phyloP scores from a whole-genome alignment of 225 moss, liverwort and hornwort genomes.

The Bryum argenteum region DNA sequence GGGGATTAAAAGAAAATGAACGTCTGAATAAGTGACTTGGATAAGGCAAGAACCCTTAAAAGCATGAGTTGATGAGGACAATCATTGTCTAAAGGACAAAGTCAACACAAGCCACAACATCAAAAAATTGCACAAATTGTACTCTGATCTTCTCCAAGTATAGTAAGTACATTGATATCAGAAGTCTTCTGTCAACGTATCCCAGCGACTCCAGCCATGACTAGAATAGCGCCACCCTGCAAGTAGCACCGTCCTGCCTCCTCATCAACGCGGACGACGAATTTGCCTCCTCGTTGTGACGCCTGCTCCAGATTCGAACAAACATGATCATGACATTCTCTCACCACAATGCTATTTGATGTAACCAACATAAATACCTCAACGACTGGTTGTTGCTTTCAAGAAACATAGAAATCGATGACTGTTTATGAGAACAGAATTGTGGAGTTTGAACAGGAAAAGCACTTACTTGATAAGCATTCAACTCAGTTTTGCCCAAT shows the following conservation, averaged over 20 bases:
- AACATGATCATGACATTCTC: not conserved
- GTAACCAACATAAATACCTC: too few relatives aligned
- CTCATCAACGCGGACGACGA: constrained; percentile 63
- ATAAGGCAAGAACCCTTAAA: too few relatives aligned
- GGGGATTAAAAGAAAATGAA: too few relatives aligned
- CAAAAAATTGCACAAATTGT: not conserved
- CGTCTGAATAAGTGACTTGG: too few relatives aligned
- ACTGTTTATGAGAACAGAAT: not conserved
- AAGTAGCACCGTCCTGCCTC: constrained; percentile 61
- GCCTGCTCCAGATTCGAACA: constrained; percentile 51
- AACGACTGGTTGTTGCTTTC: too few relatives aligned
- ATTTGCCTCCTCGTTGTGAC: constrained; percentile 68
- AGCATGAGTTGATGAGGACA: not conserved
- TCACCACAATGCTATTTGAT: too few relatives aligned
- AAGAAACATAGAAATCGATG: too few relatives aligned
- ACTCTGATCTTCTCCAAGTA: not conserved
- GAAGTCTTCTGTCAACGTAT: constrained; percentile 24
- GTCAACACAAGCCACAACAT: not conserved
- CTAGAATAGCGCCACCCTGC: constrained; percentile 77
- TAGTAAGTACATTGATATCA: not conserved
- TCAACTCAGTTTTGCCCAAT: constrained; percentile 65
- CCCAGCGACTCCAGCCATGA: constrained; percentile 76
- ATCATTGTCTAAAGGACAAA: not conserved
- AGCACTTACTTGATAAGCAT: constrained; percentile 73
- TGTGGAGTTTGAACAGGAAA: not conserved